phyloP scores from a whole-genome alignment of 106 monocot species.

The Apostasia ramifera region DNA sequence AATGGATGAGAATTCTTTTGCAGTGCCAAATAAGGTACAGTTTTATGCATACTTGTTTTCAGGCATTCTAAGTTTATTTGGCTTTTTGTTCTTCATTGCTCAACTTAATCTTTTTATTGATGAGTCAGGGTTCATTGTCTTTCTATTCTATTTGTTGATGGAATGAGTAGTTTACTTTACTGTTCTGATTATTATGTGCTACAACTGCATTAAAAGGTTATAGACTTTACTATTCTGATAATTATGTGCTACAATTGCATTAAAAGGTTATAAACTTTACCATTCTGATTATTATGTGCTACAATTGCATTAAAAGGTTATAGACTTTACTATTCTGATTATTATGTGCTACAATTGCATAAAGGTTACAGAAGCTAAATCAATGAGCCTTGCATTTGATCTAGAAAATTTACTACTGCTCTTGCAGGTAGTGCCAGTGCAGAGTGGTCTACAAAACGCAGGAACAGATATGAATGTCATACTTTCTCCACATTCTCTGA shows the following conservation, averaged over 20 bases:
- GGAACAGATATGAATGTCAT: constrained; percentile 37
- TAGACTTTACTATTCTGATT: too few relatives aligned
- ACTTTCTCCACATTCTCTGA: constrained; percentile 43
- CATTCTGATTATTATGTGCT: too few relatives aligned
- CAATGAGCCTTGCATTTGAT: not conserved
- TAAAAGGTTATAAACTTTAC: too few relatives aligned
- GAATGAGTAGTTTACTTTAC: not conserved
- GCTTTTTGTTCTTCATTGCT: not conserved
- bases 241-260: too few relatives aligned
- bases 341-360: too few relatives aligned
- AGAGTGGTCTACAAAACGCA: constrained; percentile 27
- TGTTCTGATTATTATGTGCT: too few relatives aligned
- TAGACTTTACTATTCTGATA: too few relatives aligned
- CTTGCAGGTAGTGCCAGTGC: constrained; percentile 49
- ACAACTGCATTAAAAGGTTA: too few relatives aligned
- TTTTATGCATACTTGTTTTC: not conserved
- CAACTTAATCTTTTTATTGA: not conserved
- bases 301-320: too few relatives aligned
- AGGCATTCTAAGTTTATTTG: not conserved
- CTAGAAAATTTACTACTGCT: not conserved
- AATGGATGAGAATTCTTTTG: constrained; percentile 86
- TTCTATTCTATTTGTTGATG: not conserved
- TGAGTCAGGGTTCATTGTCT: not conserved
- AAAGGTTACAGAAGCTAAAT: too few relatives aligned
- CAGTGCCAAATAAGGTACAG: constrained; percentile 63